phyloP scores from a whole-genome alignment of 1,284 basidiomycete genomes.

The Agaricales sp. region DNA sequence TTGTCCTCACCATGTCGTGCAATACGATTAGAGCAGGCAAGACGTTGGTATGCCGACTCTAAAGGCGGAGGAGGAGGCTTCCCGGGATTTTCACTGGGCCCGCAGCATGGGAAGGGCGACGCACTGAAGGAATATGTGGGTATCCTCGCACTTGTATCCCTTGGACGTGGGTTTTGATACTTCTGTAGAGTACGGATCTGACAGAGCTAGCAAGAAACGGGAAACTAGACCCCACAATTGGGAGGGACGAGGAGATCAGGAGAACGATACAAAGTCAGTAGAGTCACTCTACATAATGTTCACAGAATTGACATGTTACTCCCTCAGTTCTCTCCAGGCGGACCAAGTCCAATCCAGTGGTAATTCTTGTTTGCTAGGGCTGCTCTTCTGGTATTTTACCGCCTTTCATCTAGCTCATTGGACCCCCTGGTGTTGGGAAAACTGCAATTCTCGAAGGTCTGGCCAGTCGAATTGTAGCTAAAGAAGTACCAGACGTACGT shows the following conservation, averaged over 20 bases:
- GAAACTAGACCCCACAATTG: conserved; percentile 86
- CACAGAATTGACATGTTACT: too few relatives aligned
- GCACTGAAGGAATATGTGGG: conserved; percentile 77
- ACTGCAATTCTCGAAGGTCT: conserved; percentile 91
- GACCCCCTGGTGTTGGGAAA: conserved; percentile 81
- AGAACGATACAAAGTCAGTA: conserved; percentile 78
- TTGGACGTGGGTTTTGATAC: neutral
- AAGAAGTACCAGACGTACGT: conserved; percentile 83
- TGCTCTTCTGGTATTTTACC: conserved; percentile 2
- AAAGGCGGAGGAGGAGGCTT: conserved; percentile 31
- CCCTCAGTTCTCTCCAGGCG: conserved; percentile 59
- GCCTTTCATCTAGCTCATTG: conserved; percentile 43
- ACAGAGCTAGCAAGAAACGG: conserved; percentile 78
- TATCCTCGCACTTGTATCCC: conserved; percentile 10
- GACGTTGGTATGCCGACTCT: neutral
- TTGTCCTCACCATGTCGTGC: neutral
- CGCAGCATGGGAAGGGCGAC: conserved; percentile 61
- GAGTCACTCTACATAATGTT: conserved; percentile 11
- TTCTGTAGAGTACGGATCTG: conserved; percentile 63
- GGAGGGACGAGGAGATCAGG: conserved; percentile 85
- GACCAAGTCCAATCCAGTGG: conserved; percentile 86
- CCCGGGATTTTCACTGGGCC: conserved; percentile 44
- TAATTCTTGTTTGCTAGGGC: conserved; percentile 21
- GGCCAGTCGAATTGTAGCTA: conserved; percentile 80
- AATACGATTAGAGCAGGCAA: neutral